These are phyloP conservation scores for Penicillium sp. DNA, from an alignment of 2,329 filamentous ascomycete species.

Conservation along the genomic window DNA sequence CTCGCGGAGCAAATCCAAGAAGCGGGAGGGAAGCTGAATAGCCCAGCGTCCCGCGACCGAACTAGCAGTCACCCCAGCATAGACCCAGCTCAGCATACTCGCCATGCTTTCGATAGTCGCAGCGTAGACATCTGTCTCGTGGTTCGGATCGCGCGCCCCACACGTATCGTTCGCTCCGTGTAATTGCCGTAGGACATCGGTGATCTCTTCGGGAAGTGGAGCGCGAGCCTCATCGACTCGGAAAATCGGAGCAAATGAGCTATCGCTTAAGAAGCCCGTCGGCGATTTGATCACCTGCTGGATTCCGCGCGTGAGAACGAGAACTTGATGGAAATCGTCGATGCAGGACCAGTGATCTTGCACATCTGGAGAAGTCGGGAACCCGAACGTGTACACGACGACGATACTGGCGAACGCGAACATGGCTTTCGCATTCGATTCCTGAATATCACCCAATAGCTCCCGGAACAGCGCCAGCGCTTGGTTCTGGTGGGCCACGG, in stretches of 20 bases:
- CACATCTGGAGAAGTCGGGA: constrained; percentile 28
- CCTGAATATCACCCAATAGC: constrained; percentile 32
- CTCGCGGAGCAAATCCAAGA: constrained; percentile 38
- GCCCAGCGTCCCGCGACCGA: constrained; percentile 43
- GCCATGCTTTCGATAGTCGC: constrained; percentile 28
- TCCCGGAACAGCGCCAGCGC: constrained; percentile 36
- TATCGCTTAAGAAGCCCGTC: constrained; percentile 23
- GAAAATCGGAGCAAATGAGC: constrained; percentile 30
- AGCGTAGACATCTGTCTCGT: constrained; percentile 26
- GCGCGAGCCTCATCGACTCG: constrained; percentile 24
- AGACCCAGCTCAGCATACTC: constrained; percentile 27
- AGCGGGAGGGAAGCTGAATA: constrained; percentile 34
- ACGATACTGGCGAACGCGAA: constrained; percentile 41
- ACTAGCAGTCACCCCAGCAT: constrained; percentile 53
- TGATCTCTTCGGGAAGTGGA: constrained; percentile 22
- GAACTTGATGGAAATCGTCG: constrained; percentile 35
- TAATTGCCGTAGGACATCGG: constrained; percentile 20
- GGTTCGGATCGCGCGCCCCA: constrained; percentile 17
- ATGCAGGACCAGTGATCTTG: constrained; percentile 30
- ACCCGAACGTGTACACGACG: constrained; percentile 41
- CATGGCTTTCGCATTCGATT: constrained; percentile 41
- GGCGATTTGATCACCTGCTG: constrained; percentile 33
- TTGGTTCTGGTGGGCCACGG: constrained; percentile 37
- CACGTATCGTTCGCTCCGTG: constrained; percentile 29
- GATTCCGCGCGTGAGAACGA: constrained; percentile 36